Evolutionary conservation across 768 basidiomycete species (phyloP).

Genomic region (Xerocomus brunneocitrinus): DNA sequence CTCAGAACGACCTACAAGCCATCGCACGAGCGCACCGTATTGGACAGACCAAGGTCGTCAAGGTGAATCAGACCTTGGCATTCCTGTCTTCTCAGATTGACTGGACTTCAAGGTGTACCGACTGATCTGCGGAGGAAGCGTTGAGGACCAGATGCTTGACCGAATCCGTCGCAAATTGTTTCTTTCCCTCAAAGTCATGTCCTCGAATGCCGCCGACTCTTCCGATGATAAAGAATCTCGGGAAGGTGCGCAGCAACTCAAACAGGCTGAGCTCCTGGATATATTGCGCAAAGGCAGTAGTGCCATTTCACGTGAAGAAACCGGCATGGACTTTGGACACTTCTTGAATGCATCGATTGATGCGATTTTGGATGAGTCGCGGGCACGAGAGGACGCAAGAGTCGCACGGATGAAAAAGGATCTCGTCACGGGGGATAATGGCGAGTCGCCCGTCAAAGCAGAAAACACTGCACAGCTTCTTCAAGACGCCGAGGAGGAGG

Average conservation of each 20-base stretch:
- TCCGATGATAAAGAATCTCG: constrained; percentile 18
- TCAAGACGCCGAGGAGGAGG: constrained; percentile 50
- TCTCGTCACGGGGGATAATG: constrained; percentile 13
- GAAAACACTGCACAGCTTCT: constrained; percentile 30
- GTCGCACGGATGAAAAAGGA: constrained; percentile 45
- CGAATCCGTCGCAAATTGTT: constrained; percentile 68
- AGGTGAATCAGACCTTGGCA: constrained; percentile 32
- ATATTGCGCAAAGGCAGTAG: constrained; percentile 58
- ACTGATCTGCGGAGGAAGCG: constrained; percentile 62
- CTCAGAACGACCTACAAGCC: constrained; percentile 79
- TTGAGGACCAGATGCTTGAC: constrained; percentile 75
- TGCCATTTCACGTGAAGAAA: constrained; percentile 40
- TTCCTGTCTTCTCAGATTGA: not conserved
- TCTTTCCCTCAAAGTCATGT: constrained; percentile 61
- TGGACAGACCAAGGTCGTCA: constrained; percentile 68
- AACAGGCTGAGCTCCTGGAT: constrained; percentile 45
- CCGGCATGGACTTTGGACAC: constrained; percentile 36
- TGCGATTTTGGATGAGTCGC: constrained; percentile 45
- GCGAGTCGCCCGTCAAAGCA: constrained; percentile 5
- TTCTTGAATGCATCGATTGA: constrained; percentile 44
- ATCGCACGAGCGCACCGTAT: constrained; percentile 83
- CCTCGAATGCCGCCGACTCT: constrained; percentile 29
- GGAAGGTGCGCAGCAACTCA: constrained; percentile 30
- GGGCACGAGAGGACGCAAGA: constrained; percentile 37
- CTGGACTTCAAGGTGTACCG: constrained; percentile 51